Evolutionary conservation across 2,329 filamentous ascomycete genomes (phyloP), one percentile per base, ranked within the genome.

Genomic region (Colletotrichum sp.): DNA sequence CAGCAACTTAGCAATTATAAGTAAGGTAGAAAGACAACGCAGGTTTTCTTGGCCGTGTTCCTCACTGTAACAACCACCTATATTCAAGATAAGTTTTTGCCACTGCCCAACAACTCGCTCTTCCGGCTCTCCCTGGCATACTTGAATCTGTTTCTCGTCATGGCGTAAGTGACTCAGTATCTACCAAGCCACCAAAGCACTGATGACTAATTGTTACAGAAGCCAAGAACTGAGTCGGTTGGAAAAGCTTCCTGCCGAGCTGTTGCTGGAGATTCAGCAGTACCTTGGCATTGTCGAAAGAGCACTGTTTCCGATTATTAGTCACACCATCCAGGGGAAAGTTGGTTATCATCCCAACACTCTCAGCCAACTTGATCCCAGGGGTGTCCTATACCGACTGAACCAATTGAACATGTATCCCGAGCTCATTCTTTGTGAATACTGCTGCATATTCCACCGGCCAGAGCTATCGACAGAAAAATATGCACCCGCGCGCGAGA

Each of bases 361-460:
- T 7, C n/a, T 21, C 43, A 12, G 3, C 18, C 3, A 0, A 48
- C 5, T 0, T 48, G 5, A 48, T 5, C 43, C 3, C 43, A 1
- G 4, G 5, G 9, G 1, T 48, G 3, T 48, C 9, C 3, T 48
- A 21, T 2, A 2, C 43, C 1, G 6, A 4, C 1, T 48, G 43
- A 6, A 21, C 1, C 43, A 21, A 21, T n/a, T 0, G 1, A 2
- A 21, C 2, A 48, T 48, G 43, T 48, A 21, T 1, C 43, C 43
- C n/a, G 43, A 48, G 43, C 43, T 48, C 43, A 48, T 48, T 48
- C n/a, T 48, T 1, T 48, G 43, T 48, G 10, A 0, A 21, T 48
- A 1, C 18, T 48, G 43, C 43, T 2, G 4, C n/a, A 21, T 3
- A 48, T 48, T 48, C 18, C 43, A 48, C 43, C 43, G 43, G 6